Evolutionary conservation across 306 rosid genomes (phyloP), one percentile per base, ranked within the genome.

Genomic region (Inga leiocalycina): DNA sequence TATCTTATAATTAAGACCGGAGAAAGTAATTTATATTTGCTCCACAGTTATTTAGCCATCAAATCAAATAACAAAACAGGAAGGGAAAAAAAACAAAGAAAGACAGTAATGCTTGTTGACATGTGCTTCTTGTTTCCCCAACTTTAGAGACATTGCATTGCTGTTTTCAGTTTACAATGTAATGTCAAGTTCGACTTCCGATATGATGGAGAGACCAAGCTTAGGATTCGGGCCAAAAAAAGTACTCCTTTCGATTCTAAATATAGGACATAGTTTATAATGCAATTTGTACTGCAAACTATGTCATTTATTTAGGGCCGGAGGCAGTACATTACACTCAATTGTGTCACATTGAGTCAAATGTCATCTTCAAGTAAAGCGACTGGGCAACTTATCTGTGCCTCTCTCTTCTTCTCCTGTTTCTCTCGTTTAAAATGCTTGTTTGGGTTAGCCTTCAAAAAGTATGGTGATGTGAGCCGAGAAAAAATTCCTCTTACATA

Each of bases 121-220:
- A 77, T 80, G 73, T 44, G 71, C 39, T 15, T 54, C 22, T 75
- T 20, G 66, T 59, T 43, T 79, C 83, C 77, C 45, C 20, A 44
- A 45, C 51, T 7, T 1, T 20, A 20, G 56, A 43, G 54, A 11
- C 17, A 24, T 71, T 74, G 19, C 82, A 61, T 74, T 78, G 52
- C 68, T 69, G 15, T 52, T 74, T 84, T 57, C 22, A 71, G 70
- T 59, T 84, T 67, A 41, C 62, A 64, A 77, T 78, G 67, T 73
- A 68, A 80, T 73, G 82, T 69, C 81, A 49, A 73, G 68, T 79
- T 11, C 68, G 3, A 72, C 74, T 79, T 84, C 59, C 61, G 12
- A 74, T 59, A 71, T 74, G 79, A 84, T 68, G 52, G 67, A 37
- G 85, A 81, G 75, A 77, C 74, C 62, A 27, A 65, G 46, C 72